phyloP scores from a whole-genome alignment of 2,329 filamentous ascomycete genomes.

The Purpureocillium lavendulum region DNA sequence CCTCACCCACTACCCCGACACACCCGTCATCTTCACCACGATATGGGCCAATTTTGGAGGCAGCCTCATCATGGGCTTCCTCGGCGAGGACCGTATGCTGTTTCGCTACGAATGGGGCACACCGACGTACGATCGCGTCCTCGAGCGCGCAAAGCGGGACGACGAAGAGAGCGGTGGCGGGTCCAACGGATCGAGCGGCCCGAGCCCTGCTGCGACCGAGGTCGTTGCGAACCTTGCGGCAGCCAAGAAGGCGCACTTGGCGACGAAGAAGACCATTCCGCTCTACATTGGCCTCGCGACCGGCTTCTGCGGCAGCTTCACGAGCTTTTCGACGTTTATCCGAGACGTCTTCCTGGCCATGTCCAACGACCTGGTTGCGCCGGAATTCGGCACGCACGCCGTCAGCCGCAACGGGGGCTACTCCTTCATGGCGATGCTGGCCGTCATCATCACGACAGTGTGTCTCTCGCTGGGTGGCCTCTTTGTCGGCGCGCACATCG shows the following conservation, averaged over 20 bases:
- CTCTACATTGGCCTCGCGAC: constrained; percentile 81
- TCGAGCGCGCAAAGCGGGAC: constrained; percentile 20
- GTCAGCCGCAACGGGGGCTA: constrained; percentile 60
- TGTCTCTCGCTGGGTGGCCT: constrained; percentile 63
- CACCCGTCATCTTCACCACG: constrained; percentile 64
- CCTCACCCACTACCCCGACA: constrained; percentile 69
- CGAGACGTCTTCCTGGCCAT: constrained; percentile 72
- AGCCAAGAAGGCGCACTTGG: constrained; percentile 48
- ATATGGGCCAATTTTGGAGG: constrained; percentile 87
- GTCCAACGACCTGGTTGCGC: constrained; percentile 57
- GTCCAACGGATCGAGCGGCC: constrained; percentile 1
- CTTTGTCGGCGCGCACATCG: constrained; percentile 66
- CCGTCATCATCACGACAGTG: constrained; percentile 65
- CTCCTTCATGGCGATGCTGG: constrained; percentile 73
- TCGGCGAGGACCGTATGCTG: constrained; percentile 68
- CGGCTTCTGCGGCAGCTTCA: constrained; percentile 84
- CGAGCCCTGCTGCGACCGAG: too few relatives aligned
- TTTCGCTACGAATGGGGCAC: constrained; percentile 62
- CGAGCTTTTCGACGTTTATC: constrained; percentile 81
- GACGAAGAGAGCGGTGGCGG: constrained; percentile 28
- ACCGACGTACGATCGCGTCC: constrained; percentile 26
- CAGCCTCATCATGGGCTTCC: constrained; percentile 75
- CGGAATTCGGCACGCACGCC: constrained; percentile 26
- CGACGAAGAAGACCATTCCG: constrained; percentile 76
- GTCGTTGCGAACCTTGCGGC: constrained; percentile 25